These are phyloP conservation scores for Xeromyces bisporus DNA, from an alignment of 495 filamentous ascomycete genomes.

Conservation along the genomic window DNA sequence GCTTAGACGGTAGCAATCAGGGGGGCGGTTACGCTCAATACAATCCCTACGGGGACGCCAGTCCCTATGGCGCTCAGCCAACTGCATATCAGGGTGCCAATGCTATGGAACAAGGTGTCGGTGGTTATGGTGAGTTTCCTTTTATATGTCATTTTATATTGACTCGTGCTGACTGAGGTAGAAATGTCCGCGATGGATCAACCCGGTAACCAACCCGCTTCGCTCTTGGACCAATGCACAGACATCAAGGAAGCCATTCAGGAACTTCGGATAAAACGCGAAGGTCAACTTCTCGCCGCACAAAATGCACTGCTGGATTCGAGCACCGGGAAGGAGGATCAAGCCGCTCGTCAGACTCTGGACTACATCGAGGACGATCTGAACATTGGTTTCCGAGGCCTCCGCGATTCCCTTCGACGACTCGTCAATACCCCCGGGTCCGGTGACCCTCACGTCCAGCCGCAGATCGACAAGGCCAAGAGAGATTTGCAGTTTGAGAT, in stretches of 20 bases:
- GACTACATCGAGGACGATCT: constrained; percentile 63
- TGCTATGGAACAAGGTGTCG: constrained; percentile 24
- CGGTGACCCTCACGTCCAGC: constrained; percentile 47
- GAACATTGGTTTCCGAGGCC: constrained; percentile 59
- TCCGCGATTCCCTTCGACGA: constrained; percentile 55
- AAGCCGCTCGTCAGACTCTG: constrained; percentile 23
- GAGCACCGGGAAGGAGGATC: constrained; percentile 28
- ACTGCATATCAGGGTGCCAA: constrained; percentile 26
- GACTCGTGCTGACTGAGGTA: constrained; percentile 7
- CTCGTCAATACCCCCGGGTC: constrained; percentile 67
- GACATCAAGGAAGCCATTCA: constrained; percentile 56
- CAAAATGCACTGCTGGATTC: constrained; percentile 29
- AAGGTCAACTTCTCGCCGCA: constrained; percentile 19
- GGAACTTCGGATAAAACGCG: constrained; percentile 23
- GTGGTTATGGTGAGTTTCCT: constrained; percentile 22
- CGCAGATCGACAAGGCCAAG: constrained; percentile 65
- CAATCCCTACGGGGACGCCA: constrained; percentile 40
- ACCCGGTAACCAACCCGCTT: constrained; percentile 42
- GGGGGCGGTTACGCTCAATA: constrained; percentile 41
- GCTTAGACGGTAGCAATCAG: constrained; percentile 13
- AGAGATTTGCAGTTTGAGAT: constrained; percentile 63
- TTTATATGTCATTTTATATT: background rate
- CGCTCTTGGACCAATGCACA: constrained; percentile 66
- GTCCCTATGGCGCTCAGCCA: constrained; percentile 25
- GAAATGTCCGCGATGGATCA: constrained; percentile 49